A percentile compares a stretch with the other conserved stretches of the same genome.
These are phyloP conservation scores for Podaxis carcinomalis DNA, from an alignment of 768 basidiomycete genomes.

Conservation along the genomic window DNA sequence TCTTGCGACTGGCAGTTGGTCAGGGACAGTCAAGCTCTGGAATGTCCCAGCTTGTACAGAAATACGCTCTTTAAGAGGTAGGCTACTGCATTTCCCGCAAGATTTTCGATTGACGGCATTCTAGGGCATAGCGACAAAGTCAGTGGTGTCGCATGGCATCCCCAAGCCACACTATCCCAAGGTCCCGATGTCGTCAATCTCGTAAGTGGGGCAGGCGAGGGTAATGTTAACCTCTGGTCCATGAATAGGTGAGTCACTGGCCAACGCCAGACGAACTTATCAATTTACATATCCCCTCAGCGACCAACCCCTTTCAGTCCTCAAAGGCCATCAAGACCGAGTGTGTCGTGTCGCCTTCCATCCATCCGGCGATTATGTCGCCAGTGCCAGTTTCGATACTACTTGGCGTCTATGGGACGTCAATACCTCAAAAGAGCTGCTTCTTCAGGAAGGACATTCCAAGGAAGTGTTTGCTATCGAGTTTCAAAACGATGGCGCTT, in stretches of 20 bases:
- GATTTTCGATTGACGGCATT: conserved; percentile 12
- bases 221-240: conserved; percentile 84
- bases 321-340: conserved; percentile 87
- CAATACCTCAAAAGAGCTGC: conserved; percentile 69
- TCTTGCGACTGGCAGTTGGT: conserved; percentile 94
- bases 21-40: conserved; percentile 93
- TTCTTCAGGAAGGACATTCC: conserved; percentile 95
- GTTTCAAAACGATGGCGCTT: conserved; percentile 92
- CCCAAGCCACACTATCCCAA: conserved; percentile 77
- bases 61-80: conserved; percentile 71
- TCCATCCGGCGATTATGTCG: conserved; percentile 90
- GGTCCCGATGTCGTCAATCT: conserved; percentile 68
- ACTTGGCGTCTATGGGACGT: conserved; percentile 99
- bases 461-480: conserved; percentile 96
- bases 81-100: conserved; percentile 9
- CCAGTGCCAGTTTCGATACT: conserved; percentile 94
- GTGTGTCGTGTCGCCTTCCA: conserved; percentile 96
- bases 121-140: conserved; percentile 86
- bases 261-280: not conserved
- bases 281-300: conserved; percentile 32
- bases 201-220: conserved; percentile 89
- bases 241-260: conserved; percentile 57
- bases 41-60: conserved; percentile 88
- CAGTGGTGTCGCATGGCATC: conserved; percentile 98
- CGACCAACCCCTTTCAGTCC: conserved; percentile 78